Evolutionary conservation across 495 filamentous ascomycete species (phyloP).

Genomic region (Podospora conica): DNA sequence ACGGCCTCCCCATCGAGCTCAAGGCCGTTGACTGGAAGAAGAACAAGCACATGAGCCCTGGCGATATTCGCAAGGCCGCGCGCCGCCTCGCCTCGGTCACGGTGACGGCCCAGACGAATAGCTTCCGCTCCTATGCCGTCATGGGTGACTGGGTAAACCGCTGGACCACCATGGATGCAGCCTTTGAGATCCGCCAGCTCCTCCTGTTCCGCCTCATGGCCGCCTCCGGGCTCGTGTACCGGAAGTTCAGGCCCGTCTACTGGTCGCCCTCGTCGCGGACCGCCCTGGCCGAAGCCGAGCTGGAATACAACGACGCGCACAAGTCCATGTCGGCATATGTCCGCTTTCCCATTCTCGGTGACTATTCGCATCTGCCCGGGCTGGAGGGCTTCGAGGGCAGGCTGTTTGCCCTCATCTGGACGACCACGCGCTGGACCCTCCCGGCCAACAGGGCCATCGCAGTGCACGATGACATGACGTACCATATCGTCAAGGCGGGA

Average conservation of each 20-base stretch:
- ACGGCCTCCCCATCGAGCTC: conserved; percentile 94
- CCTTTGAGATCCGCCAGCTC: conserved; percentile 82
- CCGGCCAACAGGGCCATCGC: conserved; percentile 90
- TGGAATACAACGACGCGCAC: conserved; percentile 89
- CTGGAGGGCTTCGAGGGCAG: conserved; percentile 27
- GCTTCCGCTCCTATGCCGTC: conserved; percentile 75
- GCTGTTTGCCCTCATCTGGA: conserved; percentile 83
- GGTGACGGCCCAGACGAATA: conserved; percentile 71
- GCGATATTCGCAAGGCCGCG: conserved; percentile 62
- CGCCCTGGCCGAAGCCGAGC: conserved; percentile 88
- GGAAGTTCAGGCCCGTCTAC: conserved; percentile 87
- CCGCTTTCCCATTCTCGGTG: conserved; percentile 60
- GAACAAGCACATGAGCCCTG: conserved; percentile 28
- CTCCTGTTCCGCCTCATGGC: conserved; percentile 81
- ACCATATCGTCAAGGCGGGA: conserved; percentile 57
- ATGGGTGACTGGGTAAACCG: conserved; percentile 92
- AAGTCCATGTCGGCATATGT: conserved; percentile 74
- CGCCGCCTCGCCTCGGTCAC: conserved; percentile 66
- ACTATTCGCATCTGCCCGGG: conserved; percentile 39
- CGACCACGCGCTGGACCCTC: conserved; percentile 95
- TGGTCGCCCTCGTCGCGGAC: conserved; percentile 91
- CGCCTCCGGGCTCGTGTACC: conserved; percentile 75
- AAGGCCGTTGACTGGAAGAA: conserved; percentile 85
- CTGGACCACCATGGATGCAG: conserved; percentile 87
- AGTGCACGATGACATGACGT: conserved; percentile 64